These are phyloP conservation scores for Fusarium praegraminearum DNA, from an alignment of 2,329 filamentous ascomycete species.

Conservation along the genomic window DNA sequence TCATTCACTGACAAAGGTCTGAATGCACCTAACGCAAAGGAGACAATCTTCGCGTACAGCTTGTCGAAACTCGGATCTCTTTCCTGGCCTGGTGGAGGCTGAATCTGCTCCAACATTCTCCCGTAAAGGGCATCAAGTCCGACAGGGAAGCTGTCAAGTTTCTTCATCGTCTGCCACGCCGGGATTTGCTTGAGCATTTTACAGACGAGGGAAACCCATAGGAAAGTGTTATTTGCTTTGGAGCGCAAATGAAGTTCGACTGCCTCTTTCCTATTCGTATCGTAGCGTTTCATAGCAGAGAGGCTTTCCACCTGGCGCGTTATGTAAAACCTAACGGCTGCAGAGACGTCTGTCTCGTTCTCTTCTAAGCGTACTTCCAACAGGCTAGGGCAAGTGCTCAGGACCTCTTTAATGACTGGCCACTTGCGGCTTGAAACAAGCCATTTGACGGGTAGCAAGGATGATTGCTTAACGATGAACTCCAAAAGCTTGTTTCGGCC, in stretches of 20 bases:
- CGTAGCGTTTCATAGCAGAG: neutral
- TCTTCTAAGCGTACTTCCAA: too few relatives aligned
- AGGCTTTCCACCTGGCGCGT: too few relatives aligned
- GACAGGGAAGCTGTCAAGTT: neutral
- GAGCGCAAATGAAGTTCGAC: neutral
- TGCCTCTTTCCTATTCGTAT: neutral
- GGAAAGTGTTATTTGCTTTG: neutral
- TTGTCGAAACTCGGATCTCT: too few relatives aligned
- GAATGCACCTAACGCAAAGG: neutral
- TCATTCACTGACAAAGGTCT: neutral
- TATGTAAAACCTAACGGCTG: too few relatives aligned
- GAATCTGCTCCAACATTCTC: neutral
- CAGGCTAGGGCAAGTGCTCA: fast-evolving
- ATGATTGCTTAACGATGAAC: too few relatives aligned
- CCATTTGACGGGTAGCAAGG: too few relatives aligned
- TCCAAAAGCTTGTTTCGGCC: too few relatives aligned
- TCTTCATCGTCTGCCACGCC: neutral
- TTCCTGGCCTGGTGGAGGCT: neutral
- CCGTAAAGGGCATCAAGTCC: neutral
- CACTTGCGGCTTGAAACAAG: too few relatives aligned
- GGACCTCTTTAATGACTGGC: too few relatives aligned
- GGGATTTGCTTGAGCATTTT: neutral
- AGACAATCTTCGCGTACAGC: neutral
- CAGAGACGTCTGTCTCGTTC: too few relatives aligned
- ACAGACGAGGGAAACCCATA: neutral